Conservation (phyloP, 306 rosid genomes). For the Castanopsis chinensis region DNA sequence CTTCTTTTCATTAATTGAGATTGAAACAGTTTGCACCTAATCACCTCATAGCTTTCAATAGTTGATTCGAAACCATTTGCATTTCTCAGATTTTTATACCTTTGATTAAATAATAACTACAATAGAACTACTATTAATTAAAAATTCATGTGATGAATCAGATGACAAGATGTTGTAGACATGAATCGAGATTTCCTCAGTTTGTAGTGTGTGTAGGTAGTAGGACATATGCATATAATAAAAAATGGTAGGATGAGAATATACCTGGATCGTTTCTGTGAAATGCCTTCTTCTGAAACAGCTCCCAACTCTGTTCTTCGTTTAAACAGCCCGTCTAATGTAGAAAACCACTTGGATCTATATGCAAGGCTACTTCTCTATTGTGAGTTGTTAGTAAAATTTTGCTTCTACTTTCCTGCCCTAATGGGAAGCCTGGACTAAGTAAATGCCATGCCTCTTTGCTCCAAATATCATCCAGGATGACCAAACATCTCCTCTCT, state of each 20-base stretch:
- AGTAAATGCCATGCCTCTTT: slow-evolving; percentile 36
- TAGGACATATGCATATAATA: too few relatives aligned
- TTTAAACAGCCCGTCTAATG: slow-evolving; percentile 32
- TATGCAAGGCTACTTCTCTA: slow-evolving; percentile 22
- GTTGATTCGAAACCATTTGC: too few relatives aligned
- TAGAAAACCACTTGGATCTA: slow-evolving; percentile 27
- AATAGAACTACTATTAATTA: too few relatives aligned
- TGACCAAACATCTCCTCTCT: slow-evolving; percentile 37
- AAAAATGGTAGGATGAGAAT: background rate
- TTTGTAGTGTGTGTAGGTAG: too few relatives aligned
- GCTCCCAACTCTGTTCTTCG: slow-evolving; percentile 29
- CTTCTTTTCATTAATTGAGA: too few relatives aligned
- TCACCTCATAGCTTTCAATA: too few relatives aligned
- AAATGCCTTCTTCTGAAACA: slow-evolving; percentile 46
- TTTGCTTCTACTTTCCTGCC: slow-evolving; percentile 22
- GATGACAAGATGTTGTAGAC: too few relatives aligned
- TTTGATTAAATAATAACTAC: too few relatives aligned
- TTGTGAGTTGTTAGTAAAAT: slow-evolving; percentile 47
- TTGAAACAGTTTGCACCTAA: too few relatives aligned
- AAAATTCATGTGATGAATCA: too few relatives aligned
- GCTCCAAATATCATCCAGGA: slow-evolving; percentile 60
- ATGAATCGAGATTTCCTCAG: too few relatives aligned
- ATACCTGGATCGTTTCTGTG: slow-evolving; percentile 33
- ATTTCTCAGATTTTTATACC: too few relatives aligned
- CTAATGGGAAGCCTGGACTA: slow-evolving; percentile 29